Base-by-base conservation (phyloP, 139 green algal species). In the Spirogloea muscicola region DNA sequence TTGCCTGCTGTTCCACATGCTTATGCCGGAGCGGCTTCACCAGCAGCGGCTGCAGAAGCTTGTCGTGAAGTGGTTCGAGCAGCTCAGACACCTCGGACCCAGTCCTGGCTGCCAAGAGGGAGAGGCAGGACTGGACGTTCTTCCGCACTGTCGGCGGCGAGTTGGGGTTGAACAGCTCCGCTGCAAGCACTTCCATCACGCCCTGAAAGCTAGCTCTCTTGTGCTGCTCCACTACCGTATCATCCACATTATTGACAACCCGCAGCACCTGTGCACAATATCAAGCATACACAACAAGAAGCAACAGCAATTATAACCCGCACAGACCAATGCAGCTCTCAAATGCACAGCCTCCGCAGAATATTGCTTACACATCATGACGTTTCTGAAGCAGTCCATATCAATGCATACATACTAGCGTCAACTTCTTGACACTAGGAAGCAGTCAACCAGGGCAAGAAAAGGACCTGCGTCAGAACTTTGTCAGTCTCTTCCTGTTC, bases 401-500 rank as follows among this genome's bases (percentile, higher is more conserved):
- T n/a, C n/a, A n/a, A n/a, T n/a, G n/a, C n/a, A n/a, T n/a, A n/a
- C n/a, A n/a, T n/a, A n/a, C n/a, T n/a, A n/a, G n/a, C n/a, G n/a
- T n/a, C n/a, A n/a, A n/a, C n/a, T n/a, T n/a, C n/a, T n/a, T n/a
- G n/a, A n/a, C n/a, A n/a, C n/a, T n/a, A n/a, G n/a, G n/a, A n/a
- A n/a, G n/a, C n/a, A n/a, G n/a, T n/a, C n/a, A n/a, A n/a, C n/a
- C n/a, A n/a, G n/a, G n/a, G n/a, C n/a, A n/a, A n/a, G n/a, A n/a
- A n/a, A 29, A 84, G 9, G 6, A 84, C 52, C 58, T 76, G 72
- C 10, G 44, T 62, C 1, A 86, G 68, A 9, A 80, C 77, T n/a
- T 77, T 48, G 27, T 81, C 63, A 29, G 89, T 68, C 57, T 86
- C 71, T 52, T 87, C 76, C 7, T 76, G 75, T 69, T 96, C 79